phyloP scores from a whole-genome alignment of 208 protist species.

The Acanthamoeba lenticulata region DNA sequence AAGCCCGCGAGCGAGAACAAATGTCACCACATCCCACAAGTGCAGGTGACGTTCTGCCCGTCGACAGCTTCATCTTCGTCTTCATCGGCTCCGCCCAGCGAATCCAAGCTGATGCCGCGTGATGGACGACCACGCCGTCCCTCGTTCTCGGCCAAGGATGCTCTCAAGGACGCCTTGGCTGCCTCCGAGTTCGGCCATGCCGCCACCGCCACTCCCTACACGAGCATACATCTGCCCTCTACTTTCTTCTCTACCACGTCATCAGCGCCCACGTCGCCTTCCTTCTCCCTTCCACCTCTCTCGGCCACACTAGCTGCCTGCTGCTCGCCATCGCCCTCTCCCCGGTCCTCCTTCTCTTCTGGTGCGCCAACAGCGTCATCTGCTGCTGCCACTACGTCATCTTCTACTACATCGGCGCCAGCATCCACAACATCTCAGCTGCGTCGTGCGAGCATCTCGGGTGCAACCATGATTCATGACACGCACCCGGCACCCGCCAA shows the following conservation, averaged over 20 bases:
- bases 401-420: neutral
- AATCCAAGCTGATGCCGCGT: neutral
- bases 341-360: neutral
- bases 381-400: no score
- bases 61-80: neutral
- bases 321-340: neutral
- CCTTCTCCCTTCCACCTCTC: neutral
- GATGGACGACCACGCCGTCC: neutral
- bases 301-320: neutral
- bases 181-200: neutral
- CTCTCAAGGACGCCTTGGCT: neutral
- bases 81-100: neutral
- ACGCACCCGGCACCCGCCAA: neutral
- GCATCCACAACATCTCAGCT: neutral
- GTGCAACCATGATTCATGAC: no score
- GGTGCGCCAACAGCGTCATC: neutral
- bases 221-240: neutral
- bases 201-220: neutral
- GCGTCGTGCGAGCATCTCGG: no score
- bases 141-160: neutral
- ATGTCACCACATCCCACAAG: neutral
- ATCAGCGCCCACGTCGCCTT: neutral
- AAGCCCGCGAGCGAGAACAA: conserved; percentile 1
- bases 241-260: neutral
- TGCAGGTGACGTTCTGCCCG: neutral